phyloP scores from a whole-genome alignment of 805 yeast species.

The Phaffomyces opuntiae region DNA sequence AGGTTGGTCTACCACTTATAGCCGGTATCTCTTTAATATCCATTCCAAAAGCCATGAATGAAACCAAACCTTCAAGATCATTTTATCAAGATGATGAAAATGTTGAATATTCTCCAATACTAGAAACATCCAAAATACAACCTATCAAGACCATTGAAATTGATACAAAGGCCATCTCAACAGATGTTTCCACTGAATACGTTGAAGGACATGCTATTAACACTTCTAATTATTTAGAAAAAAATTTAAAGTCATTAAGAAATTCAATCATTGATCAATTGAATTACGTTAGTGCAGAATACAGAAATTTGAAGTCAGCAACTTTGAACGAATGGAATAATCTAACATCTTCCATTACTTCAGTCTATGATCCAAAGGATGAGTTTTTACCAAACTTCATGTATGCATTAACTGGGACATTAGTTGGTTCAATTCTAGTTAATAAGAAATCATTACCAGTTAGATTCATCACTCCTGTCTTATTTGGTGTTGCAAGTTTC shows the following conservation, averaged over 20 bases:
- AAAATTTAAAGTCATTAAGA: constrained; percentile 14
- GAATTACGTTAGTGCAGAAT: constrained; percentile 18
- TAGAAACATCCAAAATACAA: neutral
- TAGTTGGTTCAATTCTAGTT: constrained; percentile 50
- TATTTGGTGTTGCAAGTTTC: constrained; percentile 41
- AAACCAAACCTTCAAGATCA: constrained; percentile 18
- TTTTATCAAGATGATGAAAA: constrained; percentile 19
- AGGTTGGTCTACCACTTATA: constrained; percentile 17
- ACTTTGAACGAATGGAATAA: constrained; percentile 18
- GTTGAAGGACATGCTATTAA: constrained; percentile 22
- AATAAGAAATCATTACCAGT: constrained; percentile 40
- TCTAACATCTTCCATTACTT: constrained; percentile 9
- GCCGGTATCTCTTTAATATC: constrained; percentile 14
- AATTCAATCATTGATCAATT: constrained; percentile 11
- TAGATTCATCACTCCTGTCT: constrained; percentile 44
- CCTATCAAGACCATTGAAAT: neutral
- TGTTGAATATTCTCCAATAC: constrained; percentile 2
- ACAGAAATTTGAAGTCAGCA: constrained; percentile 20
- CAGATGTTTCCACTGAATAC: constrained; percentile 11
- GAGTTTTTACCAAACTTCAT: constrained; percentile 43
- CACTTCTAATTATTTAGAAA: constrained; percentile 19
- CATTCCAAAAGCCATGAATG: constrained; percentile 36
- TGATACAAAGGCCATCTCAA: neutral
- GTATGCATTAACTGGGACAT: constrained; percentile 46
- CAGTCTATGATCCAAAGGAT: constrained; percentile 22